A percentile compares a stretch with the other conserved stretches of the same genome.
phyloP scores from a whole-genome alignment of 305 asterid genomes.

The Solanum chacoense region DNA sequence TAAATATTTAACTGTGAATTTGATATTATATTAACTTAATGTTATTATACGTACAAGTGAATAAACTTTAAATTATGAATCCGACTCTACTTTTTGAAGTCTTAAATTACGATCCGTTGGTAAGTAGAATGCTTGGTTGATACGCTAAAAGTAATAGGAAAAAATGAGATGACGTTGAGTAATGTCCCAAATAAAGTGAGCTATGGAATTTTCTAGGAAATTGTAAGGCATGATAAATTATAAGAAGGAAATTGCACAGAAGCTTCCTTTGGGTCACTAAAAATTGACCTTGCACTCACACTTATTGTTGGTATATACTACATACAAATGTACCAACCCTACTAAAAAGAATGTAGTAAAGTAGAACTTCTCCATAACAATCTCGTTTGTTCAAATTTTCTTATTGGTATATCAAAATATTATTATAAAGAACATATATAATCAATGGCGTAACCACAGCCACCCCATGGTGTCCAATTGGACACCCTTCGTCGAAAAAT shows the following conservation, averaged over 20 bases:
- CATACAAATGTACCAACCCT: background rate
- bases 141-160: background rate
- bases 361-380: background rate
- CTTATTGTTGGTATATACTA: background rate
- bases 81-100: background rate
- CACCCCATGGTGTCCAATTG: too few species aligned
- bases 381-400: background rate
- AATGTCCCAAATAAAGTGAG: background rate
- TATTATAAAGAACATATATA: background rate
- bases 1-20: background rate
- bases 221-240: background rate
- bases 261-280: conserved; percentile 17
- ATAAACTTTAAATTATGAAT: background rate
- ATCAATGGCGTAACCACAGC: too few species aligned
- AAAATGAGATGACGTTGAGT: background rate
- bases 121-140: background rate
- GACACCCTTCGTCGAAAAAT: too few species aligned
- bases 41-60: background rate
- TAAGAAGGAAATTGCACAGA: conserved; percentile 24
- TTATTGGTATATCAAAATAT: background rate
- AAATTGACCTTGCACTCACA: conserved; percentile 6
- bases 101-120: background rate
- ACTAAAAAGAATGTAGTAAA: background rate
- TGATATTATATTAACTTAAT: background rate
- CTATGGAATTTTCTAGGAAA: conserved; percentile 10